Evolutionary conservation across 768 basidiomycete species (phyloP), one percentile per base, ranked within the genome.

Genomic region (Inosperma sp.): DNA sequence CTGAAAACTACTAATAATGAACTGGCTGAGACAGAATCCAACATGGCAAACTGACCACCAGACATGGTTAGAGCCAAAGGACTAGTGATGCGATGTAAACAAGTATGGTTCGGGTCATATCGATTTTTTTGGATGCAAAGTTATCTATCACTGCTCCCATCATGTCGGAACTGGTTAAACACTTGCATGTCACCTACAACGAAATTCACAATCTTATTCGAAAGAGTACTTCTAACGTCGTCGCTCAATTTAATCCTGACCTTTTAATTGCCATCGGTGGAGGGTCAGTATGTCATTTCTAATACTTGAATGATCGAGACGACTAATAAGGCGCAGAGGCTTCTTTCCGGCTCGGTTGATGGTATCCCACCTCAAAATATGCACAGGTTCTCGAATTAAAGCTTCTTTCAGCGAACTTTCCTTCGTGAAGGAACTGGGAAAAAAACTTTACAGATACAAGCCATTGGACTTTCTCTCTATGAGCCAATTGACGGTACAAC

Each of bases 291-390:
- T 44, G 30, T 33, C 47, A 43, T 47, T 48, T 23, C 35, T 61
- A 54, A 49, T 50, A 19, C 21, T 55, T n/a, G 51, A 49, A 49
- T 53, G 41, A 41, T 45, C 58, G 49, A 55, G 57, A 58, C 46
- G 33, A 41, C 26, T 19, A 10, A 51, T 52, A 10, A 2, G n/a
- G n/a, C 17, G 44, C 66, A 91, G 92, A 36, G 94, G 95, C 23
- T 97, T 95, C 72, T 93, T 97, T 71, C 94, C 94, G 43, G 94
- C 94, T 17, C 85, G 94, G 37, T 88, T 96, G 36, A 78, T 95
- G 80, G 86, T 84, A 58, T 55, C 57, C 48, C 46, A 29, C 31
- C 51, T 29, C 5, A 27, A n/a, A 31, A 10, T 43, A 26, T 37
- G 19, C 36, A 25, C 43, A 14, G n/a, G 26, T 45, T 16, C 52